Base-by-base conservation (phyloP, 2,329 filamentous ascomycete species). In the Penicillium palitans region DNA sequence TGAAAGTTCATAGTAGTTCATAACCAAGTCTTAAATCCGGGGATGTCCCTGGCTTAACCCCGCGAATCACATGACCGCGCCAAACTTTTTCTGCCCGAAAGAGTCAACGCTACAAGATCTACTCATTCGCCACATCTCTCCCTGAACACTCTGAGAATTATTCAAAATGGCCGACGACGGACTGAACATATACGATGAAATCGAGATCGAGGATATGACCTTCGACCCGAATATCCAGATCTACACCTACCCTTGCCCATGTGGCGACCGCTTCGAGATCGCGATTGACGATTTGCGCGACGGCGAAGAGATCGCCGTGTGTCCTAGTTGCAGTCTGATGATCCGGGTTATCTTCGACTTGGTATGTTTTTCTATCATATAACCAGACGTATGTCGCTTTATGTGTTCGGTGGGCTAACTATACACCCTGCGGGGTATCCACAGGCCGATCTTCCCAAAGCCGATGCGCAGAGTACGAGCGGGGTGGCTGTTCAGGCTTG, bases 161-260 rank as follows among this genome's bases (percentile, higher is more conserved):
- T 55, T 44, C 55, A 78, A 66, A 57, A 88, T 87, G 85, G 81
- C 86, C 37, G 86, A 87, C 72, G 72, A 88, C 64, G 82, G 85
- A 53, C 76, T 89, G 57, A 87, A 89, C 66, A 90, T 96, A 74
- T 98, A 97, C 81, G 93, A 98, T 72, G 93, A 97, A 78, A 93
- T 98, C 77, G 93, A 98, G 76, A 97, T 98, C 80, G 93, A 98
- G 76, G 95, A 99, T 78, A 96, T 97, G 92, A 95, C 90, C 70
- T 97, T 86, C 75, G 92, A 97, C 76, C 80, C 87, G 47, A 82
- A 83, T 4, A 84, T 92, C 41, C 89, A 96, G 75, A 88, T 96
- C 68, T 99, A 96, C 80, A 90, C 93, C 78, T 96, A 96, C 75
- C 95, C 95, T 15, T 99, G 95, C 75, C 95, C 95, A 1, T 99